These are phyloP conservation scores for Mariannaea sp. DNA, from an alignment of 2,329 filamentous ascomycete genomes.

Conservation along the genomic window DNA sequence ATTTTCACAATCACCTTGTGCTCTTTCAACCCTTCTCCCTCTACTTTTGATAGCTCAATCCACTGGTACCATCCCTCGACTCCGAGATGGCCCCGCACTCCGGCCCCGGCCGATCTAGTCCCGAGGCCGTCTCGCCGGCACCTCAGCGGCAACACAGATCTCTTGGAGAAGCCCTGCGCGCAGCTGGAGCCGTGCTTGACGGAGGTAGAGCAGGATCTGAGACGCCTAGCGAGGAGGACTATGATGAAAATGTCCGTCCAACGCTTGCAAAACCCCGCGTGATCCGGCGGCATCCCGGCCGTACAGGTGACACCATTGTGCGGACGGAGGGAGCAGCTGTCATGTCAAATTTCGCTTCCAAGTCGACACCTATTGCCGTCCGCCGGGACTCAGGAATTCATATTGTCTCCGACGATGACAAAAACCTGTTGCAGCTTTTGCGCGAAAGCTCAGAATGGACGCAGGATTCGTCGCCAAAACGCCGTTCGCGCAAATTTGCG, in stretches of 20 bases:
- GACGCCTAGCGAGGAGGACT: conserved; percentile 53
- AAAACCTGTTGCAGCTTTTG: conserved; percentile 38
- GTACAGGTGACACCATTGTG: not conserved
- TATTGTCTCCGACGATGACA: conserved; percentile 39
- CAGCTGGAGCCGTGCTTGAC: conserved; percentile 34
- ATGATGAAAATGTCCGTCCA: conserved; percentile 46
- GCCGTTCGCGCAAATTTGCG: conserved; percentile 41
- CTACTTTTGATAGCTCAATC: not conserved
- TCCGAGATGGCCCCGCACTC: conserved; percentile 17
- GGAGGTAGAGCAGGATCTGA: conserved; percentile 40
- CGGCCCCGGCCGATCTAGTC: conserved; percentile 1
- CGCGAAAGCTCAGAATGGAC: conserved; percentile 32
- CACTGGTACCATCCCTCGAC: conserved; percentile 22
- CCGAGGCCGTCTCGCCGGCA: conserved; percentile 7
- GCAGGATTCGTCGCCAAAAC: conserved; percentile 26
- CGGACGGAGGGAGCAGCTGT: conserved; percentile 14
- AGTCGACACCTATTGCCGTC: not conserved
- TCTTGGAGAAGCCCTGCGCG: conserved; percentile 37
- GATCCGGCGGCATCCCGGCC: conserved; percentile 26
- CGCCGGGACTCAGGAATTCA: conserved; percentile 34
- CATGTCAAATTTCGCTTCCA: conserved; percentile 12
- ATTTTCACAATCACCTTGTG: not conserved
- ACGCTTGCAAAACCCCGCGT: conserved; percentile 27
- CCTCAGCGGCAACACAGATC: conserved; percentile 30
- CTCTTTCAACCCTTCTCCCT: not conserved